Base-by-base conservation (phyloP, 176 grass and related monocot genomes). In the Avena atlantica region DNA sequence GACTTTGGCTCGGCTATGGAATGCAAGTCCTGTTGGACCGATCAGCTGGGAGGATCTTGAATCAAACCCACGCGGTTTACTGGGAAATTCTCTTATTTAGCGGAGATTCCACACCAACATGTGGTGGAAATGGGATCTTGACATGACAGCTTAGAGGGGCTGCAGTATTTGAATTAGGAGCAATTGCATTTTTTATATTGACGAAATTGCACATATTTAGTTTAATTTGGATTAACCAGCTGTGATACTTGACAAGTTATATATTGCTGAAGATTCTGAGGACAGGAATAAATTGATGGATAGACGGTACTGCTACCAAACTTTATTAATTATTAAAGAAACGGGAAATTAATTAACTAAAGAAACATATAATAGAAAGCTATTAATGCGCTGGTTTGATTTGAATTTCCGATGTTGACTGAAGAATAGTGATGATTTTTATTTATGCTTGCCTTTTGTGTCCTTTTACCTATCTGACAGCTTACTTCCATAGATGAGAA, bases 341-440 rank as follows among this genome's bases (percentile, higher is more conserved):
- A 79, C 2, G 4, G 0, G 23, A 36, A 20, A 83, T 50, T 55
- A 34, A 58, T 62, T 78, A 53, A n/a, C 14, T 34, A 59, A 60
- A 60, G 2, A 6, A 25, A 34, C 1, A 20, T 66, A 25, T 47
- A 25, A 25, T 71, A 72, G 42, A 37, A 70, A 71, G 17, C 6
- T 40, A 40, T 55, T 42, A 61, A 65, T 66, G 53, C 0, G 19
- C 7, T 6, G 2, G 6, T 84, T 62, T 11, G 6, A 25, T 20
- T 83, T 15, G 34, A 83, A 83, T 76, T 86, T 69, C 59, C 17
- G 31, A 81, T 17, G 6, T 8, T 80, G 66, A 80, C 29, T 64
- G 25, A 74, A 20, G 64, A 72, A 79, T 5, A 20, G 7, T 44
- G 2, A 48, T n/a, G 8, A n/a, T 56, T 74, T 89, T 13, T 76